These are phyloP conservation scores for Sarocladiaceae sp. DNA, from an alignment of 2,329 filamentous ascomycete genomes.

Conservation along the genomic window DNA sequence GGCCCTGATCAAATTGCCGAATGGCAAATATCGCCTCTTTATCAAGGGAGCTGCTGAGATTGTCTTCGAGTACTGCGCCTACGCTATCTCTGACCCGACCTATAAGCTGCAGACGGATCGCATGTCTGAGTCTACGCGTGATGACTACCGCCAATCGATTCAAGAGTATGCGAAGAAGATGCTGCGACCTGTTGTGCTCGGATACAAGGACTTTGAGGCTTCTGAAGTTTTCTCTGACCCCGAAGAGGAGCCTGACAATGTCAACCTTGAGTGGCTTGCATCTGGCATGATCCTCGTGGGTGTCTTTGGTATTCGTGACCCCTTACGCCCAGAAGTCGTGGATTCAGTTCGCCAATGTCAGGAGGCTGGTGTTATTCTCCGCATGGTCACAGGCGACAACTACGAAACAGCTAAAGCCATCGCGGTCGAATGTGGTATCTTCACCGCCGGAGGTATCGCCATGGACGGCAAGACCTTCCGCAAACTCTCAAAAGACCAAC, in stretches of 20 bases:
- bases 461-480: conserved; percentile 54
- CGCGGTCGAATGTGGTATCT: conserved; percentile 58
- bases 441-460: conserved; percentile 53
- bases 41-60: conserved; percentile 56
- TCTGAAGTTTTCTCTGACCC: conserved; percentile 38
- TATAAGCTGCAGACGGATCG: conserved; percentile 4
- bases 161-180: conserved; percentile 57
- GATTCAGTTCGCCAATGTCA: conserved; percentile 58
- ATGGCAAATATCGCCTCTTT: conserved; percentile 39
- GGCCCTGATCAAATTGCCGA: conserved; percentile 41
- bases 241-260: conserved; percentile 50
- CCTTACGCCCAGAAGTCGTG: conserved; percentile 54
- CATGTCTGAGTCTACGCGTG: conserved; percentile 39
- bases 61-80: conserved; percentile 36
- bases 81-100: conserved; percentile 42
- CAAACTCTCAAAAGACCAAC: conserved; percentile 44
- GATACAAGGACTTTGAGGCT: conserved; percentile 67
- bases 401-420: conserved; percentile 14
- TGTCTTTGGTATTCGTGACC: conserved; percentile 63
- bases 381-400: conserved; percentile 52
- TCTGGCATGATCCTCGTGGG: conserved; percentile 68
- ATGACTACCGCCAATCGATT: conserved; percentile 36
- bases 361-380: conserved; percentile 57
- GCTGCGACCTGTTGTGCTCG: conserved; percentile 70
- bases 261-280: conserved; percentile 14